These are phyloP conservation scores for Excoecaria cochinchinensis DNA, from an alignment of 345 rosid species.

Conservation along the genomic window DNA sequence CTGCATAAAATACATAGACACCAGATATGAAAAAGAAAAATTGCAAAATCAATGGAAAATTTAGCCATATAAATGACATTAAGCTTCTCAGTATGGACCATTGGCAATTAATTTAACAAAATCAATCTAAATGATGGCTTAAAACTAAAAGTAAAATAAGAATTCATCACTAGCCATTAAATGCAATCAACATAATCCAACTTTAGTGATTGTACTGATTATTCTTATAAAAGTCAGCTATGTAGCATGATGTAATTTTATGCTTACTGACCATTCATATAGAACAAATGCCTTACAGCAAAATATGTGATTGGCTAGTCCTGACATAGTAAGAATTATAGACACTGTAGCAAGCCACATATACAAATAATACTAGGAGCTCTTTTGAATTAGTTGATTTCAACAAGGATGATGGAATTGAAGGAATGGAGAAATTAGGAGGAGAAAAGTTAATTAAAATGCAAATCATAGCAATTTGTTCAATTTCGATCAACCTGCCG, in stretches of 20 bases:
- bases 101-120: background rate
- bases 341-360: background rate
- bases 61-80: background rate
- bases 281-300: constrained; percentile 15
- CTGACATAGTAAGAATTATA: background rate
- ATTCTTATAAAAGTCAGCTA: constrained; percentile 37
- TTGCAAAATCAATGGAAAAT: background rate
- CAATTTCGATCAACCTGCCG: no score
- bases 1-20: background rate
- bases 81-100: background rate
- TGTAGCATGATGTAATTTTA: constrained; percentile 35
- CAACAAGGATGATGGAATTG: no score
- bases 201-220: constrained; percentile 49
- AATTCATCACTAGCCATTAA: constrained; percentile 16
- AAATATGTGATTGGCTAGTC: background rate
- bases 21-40: background rate
- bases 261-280: constrained; percentile 67
- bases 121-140: constrained; percentile 27
- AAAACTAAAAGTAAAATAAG: constrained; percentile 19
- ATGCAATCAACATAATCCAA: constrained; percentile 27
- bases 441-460: no score
- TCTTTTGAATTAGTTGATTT: no score
- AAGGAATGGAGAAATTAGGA: no score
- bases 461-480: no score
- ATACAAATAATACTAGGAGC: no score